Base-by-base conservation (phyloP, 306 rosid species). In the Vigna nakashimae region DNA sequence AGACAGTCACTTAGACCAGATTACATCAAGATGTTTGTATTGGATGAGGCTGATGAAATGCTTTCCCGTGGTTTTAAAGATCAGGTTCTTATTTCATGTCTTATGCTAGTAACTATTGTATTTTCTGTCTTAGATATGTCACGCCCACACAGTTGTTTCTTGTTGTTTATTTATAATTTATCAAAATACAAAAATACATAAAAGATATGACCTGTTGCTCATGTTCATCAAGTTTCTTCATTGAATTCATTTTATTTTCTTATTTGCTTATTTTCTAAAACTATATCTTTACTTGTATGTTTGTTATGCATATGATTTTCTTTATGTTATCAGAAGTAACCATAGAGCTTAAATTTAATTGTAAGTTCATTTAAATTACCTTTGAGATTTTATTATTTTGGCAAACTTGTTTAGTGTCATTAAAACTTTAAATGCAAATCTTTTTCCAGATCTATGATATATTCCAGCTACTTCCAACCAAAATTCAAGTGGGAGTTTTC, bases 31-130 rank as follows among this genome's bases (percentile, higher is more conserved):
- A 91, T 91, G 94, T 91, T 91, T 84, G 94, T 90, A 38, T 84
- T 91, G 83, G 97, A 91, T 74, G 97, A 91, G 80, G 97, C 97
- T 62, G 97, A 91, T 84, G 97, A 89, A 87, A 91, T 91, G 94
- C 94, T 91, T 80, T 90, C 97, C 20, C 84, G 94, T 7, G 97
- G 94, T 73, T 91, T 91, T 81, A 91, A 89, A 73, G 97, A 91
- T 76, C 97, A 91, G 97, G 94, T 91, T 15, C 59, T 45, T 16
- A 38, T 65, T 51, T 53, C 12, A 7, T 20, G 30, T 6, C 22
- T 20, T 34, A 14, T 49, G n/a, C 32, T 15, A 13, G n/a, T 16
- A 5, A 20, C 28, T 28, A 18, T 28, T 76, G 14, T 78, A 24
- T 50, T 13, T 43, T 36, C n/a, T 15, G 51, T 75, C 40, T 45